These are phyloP conservation scores for Bacidia rubella DNA, from an alignment of 495 filamentous ascomycete species.

Conservation along the genomic window DNA sequence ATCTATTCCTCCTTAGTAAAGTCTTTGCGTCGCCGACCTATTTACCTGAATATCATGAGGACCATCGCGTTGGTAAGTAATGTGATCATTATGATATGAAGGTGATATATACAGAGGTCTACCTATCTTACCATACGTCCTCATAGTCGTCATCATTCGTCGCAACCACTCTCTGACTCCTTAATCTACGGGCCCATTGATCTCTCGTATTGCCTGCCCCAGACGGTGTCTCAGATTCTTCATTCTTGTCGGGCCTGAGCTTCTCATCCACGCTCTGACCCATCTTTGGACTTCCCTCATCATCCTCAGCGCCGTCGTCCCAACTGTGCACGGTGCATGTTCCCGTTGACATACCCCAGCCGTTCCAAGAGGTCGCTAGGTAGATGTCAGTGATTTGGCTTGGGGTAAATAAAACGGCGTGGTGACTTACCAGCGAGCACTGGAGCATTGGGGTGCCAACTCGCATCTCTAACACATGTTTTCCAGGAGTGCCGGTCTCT, in stretches of 20 bases:
- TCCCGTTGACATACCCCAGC: slow-evolving; percentile 51
- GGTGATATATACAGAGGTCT: no score
- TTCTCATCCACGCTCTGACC: slow-evolving; percentile 40
- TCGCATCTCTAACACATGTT: slow-evolving; percentile 82
- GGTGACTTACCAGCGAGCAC: slow-evolving; percentile 64
- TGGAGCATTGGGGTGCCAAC: slow-evolving; percentile 87
- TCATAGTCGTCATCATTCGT: slow-evolving; percentile 16
- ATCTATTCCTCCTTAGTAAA: no score
- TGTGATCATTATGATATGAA: no score
- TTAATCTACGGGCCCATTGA: slow-evolving; percentile 11
- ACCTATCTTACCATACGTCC: not conserved
- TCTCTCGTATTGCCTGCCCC: not conserved
- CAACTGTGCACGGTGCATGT: slow-evolving; percentile 67
- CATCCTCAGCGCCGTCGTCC: slow-evolving; percentile 48
- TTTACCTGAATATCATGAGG: no score
- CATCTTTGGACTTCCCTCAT: slow-evolving; percentile 53
- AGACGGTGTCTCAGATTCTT: slow-evolving; percentile 15
- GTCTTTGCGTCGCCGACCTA: no score
- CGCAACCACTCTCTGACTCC: slow-evolving; percentile 15
- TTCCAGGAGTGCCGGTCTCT: slow-evolving; percentile 38
- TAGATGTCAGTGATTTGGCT: not conserved
- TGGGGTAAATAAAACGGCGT: not conserved
- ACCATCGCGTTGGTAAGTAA: no score
- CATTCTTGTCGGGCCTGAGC: slow-evolving; percentile 23
- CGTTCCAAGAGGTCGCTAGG: slow-evolving; percentile 68